Percentiles rank a stretch among this genome's conserved stretches.
Conservation (phyloP, 192 early-diverging fungal genomes). For the Kappamyces sp. region DNA sequence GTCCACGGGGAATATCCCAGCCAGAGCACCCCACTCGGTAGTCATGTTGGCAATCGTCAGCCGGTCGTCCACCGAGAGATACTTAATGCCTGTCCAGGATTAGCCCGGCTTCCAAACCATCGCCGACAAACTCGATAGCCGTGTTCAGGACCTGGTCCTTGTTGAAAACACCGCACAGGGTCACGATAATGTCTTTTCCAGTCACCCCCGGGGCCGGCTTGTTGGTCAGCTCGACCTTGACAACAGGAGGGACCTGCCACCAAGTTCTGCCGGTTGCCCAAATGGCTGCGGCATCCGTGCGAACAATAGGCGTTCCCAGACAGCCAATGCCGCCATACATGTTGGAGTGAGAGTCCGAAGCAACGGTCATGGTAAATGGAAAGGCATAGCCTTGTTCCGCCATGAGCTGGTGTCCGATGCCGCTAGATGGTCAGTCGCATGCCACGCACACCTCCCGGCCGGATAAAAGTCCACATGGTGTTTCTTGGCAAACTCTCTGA, state of each 20-base stretch:
- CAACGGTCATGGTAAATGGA: constrained; percentile 88
- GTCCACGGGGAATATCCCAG: constrained; percentile 94
- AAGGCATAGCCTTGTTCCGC: constrained; percentile 97
- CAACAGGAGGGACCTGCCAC: constrained; percentile 98
- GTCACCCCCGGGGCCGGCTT: constrained; percentile 70
- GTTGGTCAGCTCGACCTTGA: constrained; percentile 80
- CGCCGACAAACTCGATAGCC: constrained; percentile 91
- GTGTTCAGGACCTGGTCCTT: constrained; percentile 95
- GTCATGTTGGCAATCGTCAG: constrained; percentile 99
- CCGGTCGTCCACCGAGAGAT: constrained; percentile 78
- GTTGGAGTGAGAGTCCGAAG: constrained; percentile 98
- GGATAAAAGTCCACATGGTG: constrained; percentile 90
- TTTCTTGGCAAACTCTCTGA: constrained; percentile 73
- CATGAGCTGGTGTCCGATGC: constrained; percentile 97
- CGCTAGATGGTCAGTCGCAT: constrained; percentile 18
- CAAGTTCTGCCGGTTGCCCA: constrained; percentile 97
- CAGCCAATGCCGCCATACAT: constrained; percentile 98
- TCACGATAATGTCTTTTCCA: constrained; percentile 96
- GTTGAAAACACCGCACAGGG: constrained; percentile 86
- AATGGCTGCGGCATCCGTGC: constrained; percentile 96
- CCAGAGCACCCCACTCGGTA: constrained; percentile 98
- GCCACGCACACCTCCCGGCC: constrained; percentile 59
- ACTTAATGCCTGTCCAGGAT: constrained; percentile 26
- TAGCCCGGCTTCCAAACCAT: constrained; percentile 24
- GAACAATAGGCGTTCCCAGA: constrained; percentile 93